phyloP scores from a whole-genome alignment of 208 protist species.

The Endotrypanum monterogeii region DNA sequence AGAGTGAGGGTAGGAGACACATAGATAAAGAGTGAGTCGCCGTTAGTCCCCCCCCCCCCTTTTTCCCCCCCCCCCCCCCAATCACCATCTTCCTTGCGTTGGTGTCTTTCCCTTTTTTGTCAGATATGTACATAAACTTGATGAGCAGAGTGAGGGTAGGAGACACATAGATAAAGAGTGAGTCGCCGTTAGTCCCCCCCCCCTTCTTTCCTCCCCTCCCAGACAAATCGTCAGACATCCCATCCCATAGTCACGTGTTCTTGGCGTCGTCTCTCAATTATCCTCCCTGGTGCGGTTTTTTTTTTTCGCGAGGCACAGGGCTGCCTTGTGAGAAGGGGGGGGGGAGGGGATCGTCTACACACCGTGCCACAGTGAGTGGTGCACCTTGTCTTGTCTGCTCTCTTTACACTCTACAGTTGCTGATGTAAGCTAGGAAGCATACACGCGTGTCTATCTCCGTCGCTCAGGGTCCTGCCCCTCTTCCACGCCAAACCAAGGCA shows the following conservation, averaged over 20 bases:
- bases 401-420: constrained; percentile 8
- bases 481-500: background rate
- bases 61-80: background rate
- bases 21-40: background rate
- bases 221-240: background rate
- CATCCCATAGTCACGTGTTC: background rate
- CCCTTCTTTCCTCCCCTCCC: no score
- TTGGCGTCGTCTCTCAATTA: background rate
- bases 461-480: constrained; percentile 1
- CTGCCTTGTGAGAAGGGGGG: no score
- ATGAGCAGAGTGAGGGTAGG: background rate
- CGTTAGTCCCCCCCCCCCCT: background rate
- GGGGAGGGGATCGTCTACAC: background rate
- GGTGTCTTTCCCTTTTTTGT: background rate
- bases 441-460: constrained; percentile 3
- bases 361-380: background rate
- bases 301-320: background rate
- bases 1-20: background rate
- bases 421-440: constrained; percentile 16
- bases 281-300: background rate
- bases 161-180: background rate
- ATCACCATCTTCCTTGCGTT: background rate
- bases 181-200: background rate
- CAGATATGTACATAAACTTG: constrained; percentile 5
- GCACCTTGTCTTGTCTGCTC: background rate